These are phyloP conservation scores for Lactarius akahatsu DNA, from an alignment of 768 basidiomycete genomes.

Conservation along the genomic window DNA sequence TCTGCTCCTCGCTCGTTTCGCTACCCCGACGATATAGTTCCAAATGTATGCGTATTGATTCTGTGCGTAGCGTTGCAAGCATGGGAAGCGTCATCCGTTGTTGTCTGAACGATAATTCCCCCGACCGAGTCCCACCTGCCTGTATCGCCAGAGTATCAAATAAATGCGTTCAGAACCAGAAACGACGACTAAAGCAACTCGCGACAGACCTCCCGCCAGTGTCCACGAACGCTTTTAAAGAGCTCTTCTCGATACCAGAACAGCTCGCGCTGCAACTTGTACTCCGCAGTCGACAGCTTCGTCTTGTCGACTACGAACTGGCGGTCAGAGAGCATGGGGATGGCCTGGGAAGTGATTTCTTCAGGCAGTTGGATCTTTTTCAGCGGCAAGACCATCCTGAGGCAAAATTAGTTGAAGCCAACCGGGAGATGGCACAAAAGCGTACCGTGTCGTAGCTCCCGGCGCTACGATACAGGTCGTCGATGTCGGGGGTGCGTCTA, in stretches of 20 bases:
- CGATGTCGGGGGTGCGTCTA: slow-evolving; percentile 44
- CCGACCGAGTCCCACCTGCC: slow-evolving; percentile 77
- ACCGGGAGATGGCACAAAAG: slow-evolving; percentile 15
- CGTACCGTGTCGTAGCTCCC: slow-evolving; percentile 80
- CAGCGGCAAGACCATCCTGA: slow-evolving; percentile 68
- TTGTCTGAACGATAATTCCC: slow-evolving; percentile 72
- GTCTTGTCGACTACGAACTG: slow-evolving; percentile 89
- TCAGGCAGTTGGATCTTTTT: slow-evolving; percentile 64
- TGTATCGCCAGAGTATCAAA: slow-evolving; percentile 34
- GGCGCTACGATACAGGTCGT: slow-evolving; percentile 72
- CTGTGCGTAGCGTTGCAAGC: slow-evolving; percentile 72
- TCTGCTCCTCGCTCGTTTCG: slow-evolving; percentile 19
- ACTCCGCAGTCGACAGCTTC: slow-evolving; percentile 55
- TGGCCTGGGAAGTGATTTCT: slow-evolving; percentile 57
- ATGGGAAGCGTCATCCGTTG: slow-evolving; percentile 78
- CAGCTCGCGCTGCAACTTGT: slow-evolving; percentile 66
- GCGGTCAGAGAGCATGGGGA: slow-evolving; percentile 82
- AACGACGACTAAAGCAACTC: not conserved
- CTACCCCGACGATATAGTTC: slow-evolving; percentile 23
- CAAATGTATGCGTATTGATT: slow-evolving; percentile 60
- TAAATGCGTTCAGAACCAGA: not conserved
- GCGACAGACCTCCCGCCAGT: slow-evolving; percentile 80
- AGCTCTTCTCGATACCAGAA: slow-evolving; percentile 98
- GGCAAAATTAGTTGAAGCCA: slow-evolving; percentile 7
- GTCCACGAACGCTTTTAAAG: slow-evolving; percentile 62